These are phyloP conservation scores for Leccinellum rugosiceps DNA, from an alignment of 768 basidiomycete species.

Conservation along the genomic window DNA sequence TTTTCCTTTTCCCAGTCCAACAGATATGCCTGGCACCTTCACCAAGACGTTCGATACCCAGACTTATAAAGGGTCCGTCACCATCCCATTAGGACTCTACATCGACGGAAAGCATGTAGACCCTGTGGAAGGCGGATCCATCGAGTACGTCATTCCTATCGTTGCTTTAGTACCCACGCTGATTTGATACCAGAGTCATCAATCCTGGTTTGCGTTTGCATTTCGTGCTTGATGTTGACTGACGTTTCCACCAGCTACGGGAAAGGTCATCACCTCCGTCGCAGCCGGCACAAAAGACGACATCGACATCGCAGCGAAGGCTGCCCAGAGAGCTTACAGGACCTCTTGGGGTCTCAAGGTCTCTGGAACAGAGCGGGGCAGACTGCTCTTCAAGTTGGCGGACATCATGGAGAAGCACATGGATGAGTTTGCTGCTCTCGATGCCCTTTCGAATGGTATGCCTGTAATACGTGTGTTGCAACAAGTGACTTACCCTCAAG, in stretches of 20 bases:
- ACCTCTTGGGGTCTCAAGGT: conserved; percentile 10
- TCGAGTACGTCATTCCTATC: conserved; percentile 49
- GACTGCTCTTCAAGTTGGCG: conserved; percentile 6
- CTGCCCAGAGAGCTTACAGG: conserved; percentile 4
- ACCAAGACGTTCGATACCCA: conserved; percentile 50
- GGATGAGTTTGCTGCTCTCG: conserved; percentile 8
- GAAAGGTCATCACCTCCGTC: conserved; percentile 8
- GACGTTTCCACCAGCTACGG: conserved; percentile 23
- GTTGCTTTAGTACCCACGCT: not conserved
- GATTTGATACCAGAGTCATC: conserved; percentile 40
- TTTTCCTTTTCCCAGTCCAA: not conserved
- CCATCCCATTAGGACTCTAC: conserved; percentile 62
- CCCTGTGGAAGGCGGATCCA: conserved; percentile 47
- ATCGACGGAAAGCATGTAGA: conserved; percentile 56
- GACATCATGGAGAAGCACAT: conserved; percentile 7
- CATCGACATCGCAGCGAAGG: conserved; percentile 4
- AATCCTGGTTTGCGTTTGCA: conserved; percentile 44
- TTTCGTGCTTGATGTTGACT: not conserved
- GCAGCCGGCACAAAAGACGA: conserved; percentile 8
- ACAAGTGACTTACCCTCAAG: not conserved
- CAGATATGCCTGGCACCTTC: conserved; percentile 38
- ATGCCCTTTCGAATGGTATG: conserved; percentile 5
- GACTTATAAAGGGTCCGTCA: conserved; percentile 54
- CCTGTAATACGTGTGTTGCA: not conserved
- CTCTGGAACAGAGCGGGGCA: conserved; percentile 1